These are phyloP conservation scores for Aspergillus quadrilineatus DNA, from an alignment of 2,329 filamentous ascomycete genomes.

Conservation along the genomic window DNA sequence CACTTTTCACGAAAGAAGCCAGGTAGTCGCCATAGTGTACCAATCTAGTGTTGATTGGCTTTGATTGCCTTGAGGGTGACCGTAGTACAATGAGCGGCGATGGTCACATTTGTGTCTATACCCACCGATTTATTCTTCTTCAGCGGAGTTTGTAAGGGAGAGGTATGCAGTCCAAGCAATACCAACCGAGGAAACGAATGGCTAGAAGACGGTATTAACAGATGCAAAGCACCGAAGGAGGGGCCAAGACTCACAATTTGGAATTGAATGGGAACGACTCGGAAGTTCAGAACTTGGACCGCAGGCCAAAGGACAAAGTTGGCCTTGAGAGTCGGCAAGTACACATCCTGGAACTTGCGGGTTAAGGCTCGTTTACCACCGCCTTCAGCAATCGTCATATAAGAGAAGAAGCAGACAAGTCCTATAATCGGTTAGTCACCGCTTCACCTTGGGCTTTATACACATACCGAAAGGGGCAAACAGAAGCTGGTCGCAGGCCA, in stretches of 20 bases:
- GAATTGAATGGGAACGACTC: constrained; percentile 90
- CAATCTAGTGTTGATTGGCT: background rate
- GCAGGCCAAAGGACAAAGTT: constrained; percentile 95
- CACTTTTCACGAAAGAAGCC: background rate
- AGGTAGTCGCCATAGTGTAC: background rate
- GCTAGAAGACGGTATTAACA: constrained; percentile 52
- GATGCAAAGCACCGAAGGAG: background rate
- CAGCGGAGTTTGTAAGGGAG: constrained; percentile 83
- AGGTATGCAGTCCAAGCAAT: constrained; percentile 98
- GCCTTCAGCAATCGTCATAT: constrained; percentile 94
- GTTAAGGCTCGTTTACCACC: constrained; percentile 76
- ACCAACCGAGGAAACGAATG: constrained; percentile 91
- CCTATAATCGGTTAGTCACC: constrained; percentile 43
- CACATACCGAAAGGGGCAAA: constrained; percentile 79
- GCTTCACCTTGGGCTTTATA: background rate
- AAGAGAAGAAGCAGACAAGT: constrained; percentile 86
- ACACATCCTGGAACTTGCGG: constrained; percentile 89
- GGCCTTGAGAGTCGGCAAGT: constrained; percentile 88
- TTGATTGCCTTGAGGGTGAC: background rate
- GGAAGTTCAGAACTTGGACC: constrained; percentile 96
- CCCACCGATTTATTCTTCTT: constrained; percentile 55
- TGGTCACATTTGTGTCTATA: background rate
- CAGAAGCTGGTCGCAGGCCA: constrained; percentile 86
- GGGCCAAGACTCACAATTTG: constrained; percentile 75
- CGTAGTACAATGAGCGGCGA: background rate